Base-by-base conservation (phyloP, 208 protist species). In the Trypanosoma vivax region DNA sequence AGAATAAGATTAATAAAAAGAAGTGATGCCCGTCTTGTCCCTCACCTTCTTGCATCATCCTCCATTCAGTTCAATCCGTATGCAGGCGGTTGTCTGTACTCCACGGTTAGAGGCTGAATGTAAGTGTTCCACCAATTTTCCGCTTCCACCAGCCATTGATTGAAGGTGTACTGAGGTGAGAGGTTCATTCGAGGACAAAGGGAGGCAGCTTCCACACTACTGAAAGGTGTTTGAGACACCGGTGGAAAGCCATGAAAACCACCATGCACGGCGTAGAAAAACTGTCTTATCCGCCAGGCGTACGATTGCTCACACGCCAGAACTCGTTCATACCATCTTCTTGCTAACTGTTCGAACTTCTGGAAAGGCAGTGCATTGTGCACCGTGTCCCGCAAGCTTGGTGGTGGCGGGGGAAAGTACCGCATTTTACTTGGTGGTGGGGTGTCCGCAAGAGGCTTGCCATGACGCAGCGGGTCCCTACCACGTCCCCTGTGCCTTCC, bases 261-360 rank as follows among this genome's bases (percentile, higher is more conserved):
- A 43, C 39, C n/a, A 19, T 7, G 6, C 10, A 19, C 16, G n/a
- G n/a, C 39, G 9, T 6, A 11, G 39, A 11, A 43, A 43, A 9
- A 9, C n/a, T 6, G 10, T 21, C 21, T 10, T 35, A 52, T 38
- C 16, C 59, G 59, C 28, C 24, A n/a, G 1, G 31, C 28, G 50
- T 78, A 75, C 49, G 66, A 67, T 18, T 23, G 54, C 52, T 84
- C 76, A 18, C 61, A 61, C 3, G 61, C 68, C 4, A 77, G 40
- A 5, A 57, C 48, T 38, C 77, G 72, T 18, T 66, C 60, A 53
- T 85, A 85, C 77, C 77, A 85, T 0, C 77, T 64, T 42, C 65
- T 23, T 13, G 42, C 50, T 13, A 51, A 47, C 11, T 33, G 47
- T 13, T 50, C 18, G 4, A 65, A n/a, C 9, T 29, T 25, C 18